These are phyloP conservation scores for Cyanodermella asteris DNA, from an alignment of 2,329 filamentous ascomycete genomes.

Conservation along the genomic window DNA sequence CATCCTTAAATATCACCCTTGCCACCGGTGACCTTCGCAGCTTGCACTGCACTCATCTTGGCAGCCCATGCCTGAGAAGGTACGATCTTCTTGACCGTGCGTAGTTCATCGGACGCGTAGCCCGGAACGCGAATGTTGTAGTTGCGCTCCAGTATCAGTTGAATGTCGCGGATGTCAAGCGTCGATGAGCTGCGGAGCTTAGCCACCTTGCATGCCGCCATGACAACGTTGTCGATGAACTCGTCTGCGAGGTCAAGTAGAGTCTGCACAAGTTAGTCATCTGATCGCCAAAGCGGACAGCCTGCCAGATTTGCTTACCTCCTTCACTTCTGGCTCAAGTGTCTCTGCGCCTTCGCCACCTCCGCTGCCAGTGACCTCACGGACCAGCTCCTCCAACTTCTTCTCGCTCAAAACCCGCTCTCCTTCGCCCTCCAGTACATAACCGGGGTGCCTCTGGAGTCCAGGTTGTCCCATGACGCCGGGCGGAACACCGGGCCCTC, in stretches of 20 bases:
- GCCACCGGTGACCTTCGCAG: constrained; percentile 48
- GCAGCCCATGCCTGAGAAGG: constrained; percentile 76
- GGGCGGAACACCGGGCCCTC: constrained; percentile 51
- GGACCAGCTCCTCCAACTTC: constrained; percentile 84
- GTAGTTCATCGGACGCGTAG: constrained; percentile 81
- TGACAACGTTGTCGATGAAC: constrained; percentile 81
- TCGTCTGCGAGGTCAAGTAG: constrained; percentile 78
- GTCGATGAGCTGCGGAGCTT: constrained; percentile 82
- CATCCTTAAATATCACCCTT: constrained; percentile 18
- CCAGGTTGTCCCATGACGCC: constrained; percentile 78
- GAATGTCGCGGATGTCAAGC: constrained; percentile 71
- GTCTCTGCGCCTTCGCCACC: constrained; percentile 52
- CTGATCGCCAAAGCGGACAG: neutral
- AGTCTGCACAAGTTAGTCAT: constrained; percentile 31
- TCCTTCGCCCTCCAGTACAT: constrained; percentile 74
- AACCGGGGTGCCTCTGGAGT: constrained; percentile 58
- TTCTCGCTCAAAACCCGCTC: constrained; percentile 93
- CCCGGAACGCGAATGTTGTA: constrained; percentile 88
- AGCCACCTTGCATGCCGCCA: constrained; percentile 69
- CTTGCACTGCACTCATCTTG: constrained; percentile 93
- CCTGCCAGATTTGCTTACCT: constrained; percentile 34
- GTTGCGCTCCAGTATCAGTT: constrained; percentile 60
- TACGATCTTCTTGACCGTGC: constrained; percentile 82
- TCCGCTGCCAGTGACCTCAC: constrained; percentile 65
- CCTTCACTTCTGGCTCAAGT: constrained; percentile 81